These are phyloP conservation scores for Candolleomyces eurysporus DNA, from an alignment of 768 basidiomycete species.

Conservation along the genomic window DNA sequence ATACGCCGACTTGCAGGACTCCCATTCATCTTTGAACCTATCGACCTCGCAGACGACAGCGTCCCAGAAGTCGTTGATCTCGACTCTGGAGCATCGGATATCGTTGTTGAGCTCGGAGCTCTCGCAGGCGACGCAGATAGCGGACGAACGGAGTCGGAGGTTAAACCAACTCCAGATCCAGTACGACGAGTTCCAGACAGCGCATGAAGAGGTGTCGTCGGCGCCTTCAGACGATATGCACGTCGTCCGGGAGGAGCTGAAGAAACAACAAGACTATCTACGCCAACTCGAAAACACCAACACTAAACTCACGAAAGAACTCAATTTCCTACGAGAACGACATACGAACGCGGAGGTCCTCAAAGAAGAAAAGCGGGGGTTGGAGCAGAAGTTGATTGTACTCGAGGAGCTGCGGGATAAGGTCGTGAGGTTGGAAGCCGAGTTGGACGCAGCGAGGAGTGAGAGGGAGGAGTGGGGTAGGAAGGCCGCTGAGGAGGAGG, in stretches of 20 bases:
- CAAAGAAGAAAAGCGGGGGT: slow-evolving; percentile 66
- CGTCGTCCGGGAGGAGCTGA: slow-evolving; percentile 66
- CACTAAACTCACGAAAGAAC: slow-evolving; percentile 50
- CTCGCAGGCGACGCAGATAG: slow-evolving; percentile 35
- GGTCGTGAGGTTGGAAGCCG: slow-evolving; percentile 58
- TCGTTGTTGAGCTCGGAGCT: slow-evolving; percentile 49
- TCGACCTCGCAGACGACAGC: slow-evolving; percentile 48
- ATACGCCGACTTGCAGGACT: slow-evolving; percentile 59
- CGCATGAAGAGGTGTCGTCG: slow-evolving; percentile 24
- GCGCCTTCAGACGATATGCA: slow-evolving; percentile 50
- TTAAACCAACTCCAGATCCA: slow-evolving; percentile 46
- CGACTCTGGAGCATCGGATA: slow-evolving; percentile 45
- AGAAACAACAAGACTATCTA: slow-evolving; percentile 61
- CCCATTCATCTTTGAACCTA: slow-evolving; percentile 46
- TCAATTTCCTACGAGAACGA: slow-evolving; percentile 51
- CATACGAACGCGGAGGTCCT: slow-evolving; percentile 67
- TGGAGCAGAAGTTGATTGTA: slow-evolving; percentile 51
- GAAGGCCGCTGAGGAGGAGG: slow-evolving; percentile 57
- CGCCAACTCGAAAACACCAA: slow-evolving; percentile 61
- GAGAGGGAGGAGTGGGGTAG: slow-evolving; percentile 29
- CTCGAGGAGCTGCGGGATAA: slow-evolving; percentile 56
- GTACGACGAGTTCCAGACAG: slow-evolving; percentile 42
- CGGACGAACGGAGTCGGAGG: slow-evolving; percentile 38
- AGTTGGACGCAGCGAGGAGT: slow-evolving; percentile 49
- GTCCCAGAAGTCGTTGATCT: slow-evolving; percentile 50